phyloP scores from a whole-genome alignment of 2,329 filamentous ascomycete genomes.

The Balansia obtecta region DNA sequence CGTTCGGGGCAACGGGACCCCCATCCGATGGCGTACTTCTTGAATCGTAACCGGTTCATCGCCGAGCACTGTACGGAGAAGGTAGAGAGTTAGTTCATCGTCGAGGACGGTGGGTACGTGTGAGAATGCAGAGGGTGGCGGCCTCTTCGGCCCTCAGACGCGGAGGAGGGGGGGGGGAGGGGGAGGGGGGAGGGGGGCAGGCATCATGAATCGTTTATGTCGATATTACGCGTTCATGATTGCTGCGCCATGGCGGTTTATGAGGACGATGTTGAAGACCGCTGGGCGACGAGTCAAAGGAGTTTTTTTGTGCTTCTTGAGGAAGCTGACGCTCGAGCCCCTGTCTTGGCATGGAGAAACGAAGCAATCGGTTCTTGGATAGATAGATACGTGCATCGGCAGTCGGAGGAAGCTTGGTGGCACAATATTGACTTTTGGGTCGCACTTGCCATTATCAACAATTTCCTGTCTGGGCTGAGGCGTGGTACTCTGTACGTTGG shows the following conservation, averaged over 20 bases:
- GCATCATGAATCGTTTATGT: slow-evolving; percentile 1
- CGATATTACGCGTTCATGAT: neutral
- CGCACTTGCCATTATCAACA: no score
- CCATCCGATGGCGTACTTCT: neutral
- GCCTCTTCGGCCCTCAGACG: neutral
- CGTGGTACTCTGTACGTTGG: no score
- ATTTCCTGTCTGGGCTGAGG: no score
- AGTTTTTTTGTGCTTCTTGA: neutral
- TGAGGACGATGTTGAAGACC: neutral
- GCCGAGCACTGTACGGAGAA: neutral
- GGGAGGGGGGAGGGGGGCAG: neutral
- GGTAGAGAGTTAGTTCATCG: neutral
- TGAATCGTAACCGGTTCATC: neutral
- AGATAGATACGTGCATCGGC: neutral
- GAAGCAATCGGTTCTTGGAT: neutral
- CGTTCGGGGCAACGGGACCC: neutral
- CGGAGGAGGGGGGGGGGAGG: neutral
- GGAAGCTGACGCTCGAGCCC: neutral
- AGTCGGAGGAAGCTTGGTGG: neutral
- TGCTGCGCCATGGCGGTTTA: neutral
- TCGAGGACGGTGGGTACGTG: neutral
- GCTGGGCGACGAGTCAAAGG: neutral
- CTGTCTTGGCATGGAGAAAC: neutral
- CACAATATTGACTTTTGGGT: neutral
- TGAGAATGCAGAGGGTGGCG: neutral